These are phyloP conservation scores for Berberis thunbergii DNA, from an alignment of 164 flowering plant genomes.

Conservation along the genomic window DNA sequence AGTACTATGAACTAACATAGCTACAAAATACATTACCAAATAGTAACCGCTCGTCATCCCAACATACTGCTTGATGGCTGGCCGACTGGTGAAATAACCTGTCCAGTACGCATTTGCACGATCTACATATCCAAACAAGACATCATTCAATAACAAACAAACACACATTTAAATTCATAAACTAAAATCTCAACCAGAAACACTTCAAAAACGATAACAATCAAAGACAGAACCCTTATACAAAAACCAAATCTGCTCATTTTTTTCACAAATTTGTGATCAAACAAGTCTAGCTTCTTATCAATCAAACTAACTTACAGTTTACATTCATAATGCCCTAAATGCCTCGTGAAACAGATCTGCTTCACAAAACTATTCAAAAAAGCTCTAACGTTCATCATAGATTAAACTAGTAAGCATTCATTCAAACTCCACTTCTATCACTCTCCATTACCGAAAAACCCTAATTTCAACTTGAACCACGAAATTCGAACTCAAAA, in stretches of 20 bases:
- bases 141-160: neutral
- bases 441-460: too few species aligned
- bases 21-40: conserved; percentile 34
- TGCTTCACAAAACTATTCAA: neutral
- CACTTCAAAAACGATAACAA: too few species aligned
- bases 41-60: conserved; percentile 81
- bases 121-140: conserved; percentile 79
- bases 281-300: conserved; percentile 69
- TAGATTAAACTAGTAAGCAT: too few species aligned
- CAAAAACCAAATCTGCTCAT: too few species aligned
- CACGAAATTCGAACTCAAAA: too few species aligned
- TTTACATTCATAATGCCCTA: neutral
- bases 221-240: too few species aligned
- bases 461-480: too few species aligned
- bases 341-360: neutral
- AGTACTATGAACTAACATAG: neutral
- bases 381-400: neutral
- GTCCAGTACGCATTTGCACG: conserved; percentile 91
- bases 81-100: conserved; percentile 91
- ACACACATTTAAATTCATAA: neutral
- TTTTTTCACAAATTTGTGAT: too few species aligned
- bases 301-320: conserved; percentile 2
- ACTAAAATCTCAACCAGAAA: too few species aligned
- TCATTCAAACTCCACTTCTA: too few species aligned
- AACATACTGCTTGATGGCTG: conserved; percentile 80